Base-by-base conservation (phyloP, 306 rosid species). In the Prunus salicina region DNA sequence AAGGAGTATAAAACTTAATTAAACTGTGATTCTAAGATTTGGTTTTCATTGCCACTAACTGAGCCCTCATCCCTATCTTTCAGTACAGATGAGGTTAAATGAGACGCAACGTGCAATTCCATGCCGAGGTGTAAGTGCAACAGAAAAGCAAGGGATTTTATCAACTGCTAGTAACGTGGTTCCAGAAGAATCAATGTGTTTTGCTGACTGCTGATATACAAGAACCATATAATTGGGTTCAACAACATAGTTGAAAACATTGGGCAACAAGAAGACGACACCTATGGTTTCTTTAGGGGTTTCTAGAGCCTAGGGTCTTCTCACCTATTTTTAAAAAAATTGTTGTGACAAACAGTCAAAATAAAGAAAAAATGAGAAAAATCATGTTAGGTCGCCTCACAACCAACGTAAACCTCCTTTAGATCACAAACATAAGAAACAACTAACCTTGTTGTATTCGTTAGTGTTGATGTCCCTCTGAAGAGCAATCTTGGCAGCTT, bases 401-500 rank as follows among this genome's bases (percentile, higher is more conserved):
- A 27, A 62, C 71, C 52, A 20, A 67, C 6, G 19, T 22, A 25
- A n/a, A 22, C 16, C 25, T 4, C 41, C 16, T 15, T 43, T 9
- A 10, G 30, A 34, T 71, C 5, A 7, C 25, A 22, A 38, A 45
- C 45, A 73, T 19, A 27, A 25, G 28, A 60, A 11, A 45, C 19
- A 74, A 84, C 76, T 76, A 52, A 92, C 98, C 99, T 88, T 95
- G 84, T 3, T 82, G 78, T 90, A 95, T 79, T 95, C 97, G 49
- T 45, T 86, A 87, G 50, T 72, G 38, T 79, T 73, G 75, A 92
- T 76, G 25, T 83, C 97, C 87, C 97, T 87, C 49, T 76, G 70
- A 30, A 95, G 93, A 73, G 76, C 72, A 43, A 53, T 80, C 86
- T 81, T 84, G 32, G 96, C 95, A 80, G 97, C 96, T 82, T 80